Evolutionary conservation across 495 filamentous ascomycete species (phyloP).

Genomic region (Glarea lozoyensis): DNA sequence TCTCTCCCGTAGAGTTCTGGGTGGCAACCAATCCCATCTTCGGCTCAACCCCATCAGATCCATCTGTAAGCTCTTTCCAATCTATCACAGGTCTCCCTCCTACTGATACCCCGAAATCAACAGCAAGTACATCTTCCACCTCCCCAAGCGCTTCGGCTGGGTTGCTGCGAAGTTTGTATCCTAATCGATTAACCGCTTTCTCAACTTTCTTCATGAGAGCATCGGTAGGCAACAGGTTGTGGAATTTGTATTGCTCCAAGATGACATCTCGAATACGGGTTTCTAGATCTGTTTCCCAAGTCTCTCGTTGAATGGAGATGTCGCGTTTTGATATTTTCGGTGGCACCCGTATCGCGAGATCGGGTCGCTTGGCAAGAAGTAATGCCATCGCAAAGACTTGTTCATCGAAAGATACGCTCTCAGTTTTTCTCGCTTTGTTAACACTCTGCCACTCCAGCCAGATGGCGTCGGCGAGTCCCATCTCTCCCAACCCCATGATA

Average conservation of each 20-base stretch:
- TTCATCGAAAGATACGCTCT: not conserved
- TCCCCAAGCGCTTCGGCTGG: no score
- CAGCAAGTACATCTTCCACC: no score
- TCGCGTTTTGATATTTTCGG: not conserved
- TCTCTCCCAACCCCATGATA: conserved; percentile 6
- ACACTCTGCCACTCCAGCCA: conserved; percentile 2
- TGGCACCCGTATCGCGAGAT: not conserved
- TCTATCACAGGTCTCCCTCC: no score
- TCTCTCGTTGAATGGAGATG: not conserved
- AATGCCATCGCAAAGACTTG: conserved; percentile 8
- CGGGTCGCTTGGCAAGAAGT: not conserved
- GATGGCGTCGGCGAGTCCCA: conserved; percentile 1
- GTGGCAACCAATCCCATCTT: no score
- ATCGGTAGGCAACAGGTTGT: not conserved
- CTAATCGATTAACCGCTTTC: no score
- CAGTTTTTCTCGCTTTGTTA: not conserved
- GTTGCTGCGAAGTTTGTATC: no score
- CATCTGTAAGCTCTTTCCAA: no score
- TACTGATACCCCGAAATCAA: no score
- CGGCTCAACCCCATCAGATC: no score
- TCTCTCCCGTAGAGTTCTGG: no score
- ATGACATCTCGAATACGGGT: not conserved
- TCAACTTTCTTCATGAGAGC: no score
- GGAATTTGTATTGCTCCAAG: not conserved
- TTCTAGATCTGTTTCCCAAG: not conserved